Percentiles rank a stretch among this genome's conserved stretches.
Evolutionary conservation across 2,329 filamentous ascomycete genomes (phyloP).

Genomic region (Shiraia sp.): DNA sequence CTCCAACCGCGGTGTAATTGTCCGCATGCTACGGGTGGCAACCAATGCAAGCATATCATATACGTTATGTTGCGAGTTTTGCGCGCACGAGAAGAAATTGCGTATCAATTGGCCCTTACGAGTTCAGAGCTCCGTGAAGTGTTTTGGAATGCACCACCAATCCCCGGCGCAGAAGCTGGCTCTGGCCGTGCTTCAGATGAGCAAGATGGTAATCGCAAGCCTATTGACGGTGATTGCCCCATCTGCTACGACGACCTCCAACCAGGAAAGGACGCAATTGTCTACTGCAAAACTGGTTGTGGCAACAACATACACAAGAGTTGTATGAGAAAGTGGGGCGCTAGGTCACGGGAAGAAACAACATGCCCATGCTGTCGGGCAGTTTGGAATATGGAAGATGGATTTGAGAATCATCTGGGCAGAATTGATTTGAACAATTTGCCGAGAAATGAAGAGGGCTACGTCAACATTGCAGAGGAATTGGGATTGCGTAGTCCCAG

Average conservation of each 20-base stretch:
- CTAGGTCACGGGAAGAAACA: slow-evolving; percentile 40
- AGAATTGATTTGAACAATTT: slow-evolving; percentile 52
- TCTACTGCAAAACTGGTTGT: slow-evolving; percentile 63
- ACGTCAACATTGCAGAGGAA: slow-evolving; percentile 64
- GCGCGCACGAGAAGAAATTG: slow-evolving; percentile 58
- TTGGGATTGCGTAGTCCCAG: slow-evolving; percentile 60
- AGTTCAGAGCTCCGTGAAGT: slow-evolving; percentile 61
- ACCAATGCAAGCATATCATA: slow-evolving; percentile 67
- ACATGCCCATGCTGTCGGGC: slow-evolving; percentile 67
- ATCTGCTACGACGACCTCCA: slow-evolving; percentile 55
- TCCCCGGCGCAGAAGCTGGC: slow-evolving; percentile 46
- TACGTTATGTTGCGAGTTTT: slow-evolving; percentile 64
- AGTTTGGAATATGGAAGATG: slow-evolving; percentile 54
- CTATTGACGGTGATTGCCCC: slow-evolving; percentile 64
- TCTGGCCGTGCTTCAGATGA: slow-evolving; percentile 29
- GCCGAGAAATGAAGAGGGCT: slow-evolving; percentile 55
- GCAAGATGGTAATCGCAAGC: slow-evolving; percentile 58
- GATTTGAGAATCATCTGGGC: slow-evolving; percentile 43
- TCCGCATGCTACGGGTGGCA: slow-evolving; percentile 58
- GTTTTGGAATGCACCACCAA: slow-evolving; percentile 57
- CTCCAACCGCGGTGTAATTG: slow-evolving; percentile 60
- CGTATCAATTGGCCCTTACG: slow-evolving; percentile 65
- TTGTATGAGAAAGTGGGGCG: slow-evolving; percentile 60
- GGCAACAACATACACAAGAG: slow-evolving; percentile 65
- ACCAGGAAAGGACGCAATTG: slow-evolving; percentile 40